Evolutionary conservation across 2,329 filamentous ascomycete species (phyloP).

Genomic region (Apiospora phragmitis): DNA sequence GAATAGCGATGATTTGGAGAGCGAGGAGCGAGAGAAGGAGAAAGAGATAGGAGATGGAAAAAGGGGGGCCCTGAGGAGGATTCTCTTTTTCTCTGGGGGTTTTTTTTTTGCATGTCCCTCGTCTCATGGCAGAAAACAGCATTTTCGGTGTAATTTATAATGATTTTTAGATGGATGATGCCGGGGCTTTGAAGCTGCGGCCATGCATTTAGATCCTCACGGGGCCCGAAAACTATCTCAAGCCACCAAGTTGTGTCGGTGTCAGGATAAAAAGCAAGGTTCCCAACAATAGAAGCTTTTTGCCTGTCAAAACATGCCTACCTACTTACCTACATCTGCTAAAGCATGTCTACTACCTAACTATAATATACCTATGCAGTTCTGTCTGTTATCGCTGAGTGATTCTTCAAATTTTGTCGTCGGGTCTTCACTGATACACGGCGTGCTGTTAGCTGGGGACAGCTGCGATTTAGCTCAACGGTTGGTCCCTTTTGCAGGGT

Average conservation of each 20-base stretch:
- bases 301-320: neutral
- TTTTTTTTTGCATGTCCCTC: neutral
- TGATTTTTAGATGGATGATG: neutral
- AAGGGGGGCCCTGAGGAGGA: neutral
- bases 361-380: too few species aligned
- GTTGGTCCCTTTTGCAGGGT: neutral
- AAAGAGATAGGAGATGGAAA: neutral
- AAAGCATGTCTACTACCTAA: neutral
- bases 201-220: slow-evolving; percentile 1
- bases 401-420: neutral
- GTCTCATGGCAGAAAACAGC: neutral
- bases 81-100: neutral
- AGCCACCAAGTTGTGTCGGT: neutral
- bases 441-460: neutral
- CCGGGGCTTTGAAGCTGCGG: neutral
- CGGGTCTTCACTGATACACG: neutral
- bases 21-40: neutral
- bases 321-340: too few species aligned
- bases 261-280: neutral
- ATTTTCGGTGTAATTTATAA: slow-evolving; percentile 2
- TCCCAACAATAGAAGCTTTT: neutral
- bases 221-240: slow-evolving; percentile 3
- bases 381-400: neutral
- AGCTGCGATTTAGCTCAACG: neutral
- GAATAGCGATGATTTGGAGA: neutral